Evolutionary conservation across 257 asterid genomes (phyloP).

Genomic region (Capsicum pubescens): DNA sequence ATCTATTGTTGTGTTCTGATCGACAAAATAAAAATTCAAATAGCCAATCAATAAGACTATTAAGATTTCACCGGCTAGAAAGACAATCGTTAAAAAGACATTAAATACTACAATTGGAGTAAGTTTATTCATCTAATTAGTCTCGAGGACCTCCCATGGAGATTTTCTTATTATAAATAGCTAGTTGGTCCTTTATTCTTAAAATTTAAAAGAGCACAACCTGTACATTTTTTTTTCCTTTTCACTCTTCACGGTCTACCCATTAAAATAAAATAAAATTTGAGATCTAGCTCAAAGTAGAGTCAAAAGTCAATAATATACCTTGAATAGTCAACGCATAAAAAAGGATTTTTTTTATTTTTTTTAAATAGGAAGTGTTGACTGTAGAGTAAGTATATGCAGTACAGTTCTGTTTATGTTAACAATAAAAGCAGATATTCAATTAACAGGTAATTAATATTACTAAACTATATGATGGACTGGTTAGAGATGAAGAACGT

Average conservation of each 20-base stretch:
- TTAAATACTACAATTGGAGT: not conserved
- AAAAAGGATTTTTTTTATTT: too few species aligned
- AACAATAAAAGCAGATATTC: not conserved
- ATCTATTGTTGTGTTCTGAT: too few species aligned
- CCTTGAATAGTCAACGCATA: not conserved
- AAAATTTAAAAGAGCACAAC: not conserved
- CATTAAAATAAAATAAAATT: not conserved
- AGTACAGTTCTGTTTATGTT: not conserved
- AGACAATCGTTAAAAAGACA: not conserved
- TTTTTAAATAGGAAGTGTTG: not conserved
- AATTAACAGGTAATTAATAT: too few species aligned
- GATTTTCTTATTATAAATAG: not conserved
- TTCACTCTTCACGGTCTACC: not conserved
- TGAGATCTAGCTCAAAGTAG: constrained; percentile 11
- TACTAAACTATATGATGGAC: not conserved
- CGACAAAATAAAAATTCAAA: too few species aligned
- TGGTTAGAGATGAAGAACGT: not conserved
- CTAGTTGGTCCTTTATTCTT: constrained; percentile 19
- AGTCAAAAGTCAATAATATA: constrained; percentile 13
- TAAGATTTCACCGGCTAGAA: not conserved
- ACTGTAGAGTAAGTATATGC: not conserved
- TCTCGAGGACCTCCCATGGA: not conserved
- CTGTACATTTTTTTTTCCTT: not conserved
- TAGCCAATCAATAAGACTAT: too few species aligned
- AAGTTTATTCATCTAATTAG: not conserved